phyloP scores from a whole-genome alignment of 768 basidiomycete species.

The Mycena metata region DNA sequence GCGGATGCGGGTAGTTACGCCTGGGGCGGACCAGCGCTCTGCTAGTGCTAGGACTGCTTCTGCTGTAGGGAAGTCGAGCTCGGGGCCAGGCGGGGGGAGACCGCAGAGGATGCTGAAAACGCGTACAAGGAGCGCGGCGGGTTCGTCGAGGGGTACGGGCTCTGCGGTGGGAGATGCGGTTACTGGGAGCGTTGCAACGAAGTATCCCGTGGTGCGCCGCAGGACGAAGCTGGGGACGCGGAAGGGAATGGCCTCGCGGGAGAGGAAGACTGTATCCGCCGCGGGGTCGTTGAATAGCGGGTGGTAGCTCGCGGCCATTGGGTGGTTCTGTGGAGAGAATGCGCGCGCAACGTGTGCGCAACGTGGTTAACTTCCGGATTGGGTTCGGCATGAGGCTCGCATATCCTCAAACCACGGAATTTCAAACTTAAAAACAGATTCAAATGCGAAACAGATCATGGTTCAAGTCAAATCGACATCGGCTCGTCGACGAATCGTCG shows the following conservation, averaged over 20 bases:
- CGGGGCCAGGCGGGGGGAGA: slow-evolving; percentile 5
- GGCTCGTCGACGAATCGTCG: too few relatives aligned
- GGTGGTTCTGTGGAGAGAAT: background rate
- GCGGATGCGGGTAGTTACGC: slow-evolving; percentile 20
- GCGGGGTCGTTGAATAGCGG: slow-evolving; percentile 42
- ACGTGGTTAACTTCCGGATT: slow-evolving; percentile 10
- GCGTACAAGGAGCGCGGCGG: slow-evolving; percentile 17
- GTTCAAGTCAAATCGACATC: too few relatives aligned
- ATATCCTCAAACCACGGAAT: too few relatives aligned
- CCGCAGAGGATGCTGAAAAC: slow-evolving; percentile 32
- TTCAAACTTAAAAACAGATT: too few relatives aligned
- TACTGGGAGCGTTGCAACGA: slow-evolving; percentile 29
- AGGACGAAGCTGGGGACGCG: slow-evolving; percentile 50
- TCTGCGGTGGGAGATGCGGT: slow-evolving; percentile 3
- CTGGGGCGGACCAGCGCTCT: slow-evolving; percentile 32
- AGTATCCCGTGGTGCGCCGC: slow-evolving; percentile 31
- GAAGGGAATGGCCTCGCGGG: slow-evolving; percentile 53
- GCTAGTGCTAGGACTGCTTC: slow-evolving; percentile 30
- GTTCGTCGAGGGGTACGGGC: slow-evolving; percentile 7
- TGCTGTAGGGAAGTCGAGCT: slow-evolving; percentile 21
- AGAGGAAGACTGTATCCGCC: slow-evolving; percentile 54
- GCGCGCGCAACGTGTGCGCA: slow-evolving; percentile 11
- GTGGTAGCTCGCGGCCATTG: slow-evolving; percentile 24
- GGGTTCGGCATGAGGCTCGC: background rate
- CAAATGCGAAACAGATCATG: too few relatives aligned